A percentile compares a stretch with the other conserved stretches of the same genome.
Conservation (phyloP, 75 land plant genomes). For the Pinus albicaulis region DNA sequence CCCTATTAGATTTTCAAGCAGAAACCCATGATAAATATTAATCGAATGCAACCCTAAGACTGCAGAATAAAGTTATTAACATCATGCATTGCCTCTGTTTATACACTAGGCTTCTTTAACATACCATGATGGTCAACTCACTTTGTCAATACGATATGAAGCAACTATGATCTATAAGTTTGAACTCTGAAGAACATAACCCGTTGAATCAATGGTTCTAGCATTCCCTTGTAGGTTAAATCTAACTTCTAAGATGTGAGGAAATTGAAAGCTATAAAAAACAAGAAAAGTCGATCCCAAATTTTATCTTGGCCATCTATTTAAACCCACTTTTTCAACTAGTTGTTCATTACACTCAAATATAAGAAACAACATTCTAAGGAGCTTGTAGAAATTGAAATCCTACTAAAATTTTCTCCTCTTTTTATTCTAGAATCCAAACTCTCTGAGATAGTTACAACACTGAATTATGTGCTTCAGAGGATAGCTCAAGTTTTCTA, state of each 20-base stretch:
- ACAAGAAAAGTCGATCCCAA: not conserved
- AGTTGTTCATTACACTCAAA: not conserved
- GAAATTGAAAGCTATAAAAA: not conserved
- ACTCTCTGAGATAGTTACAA: not conserved
- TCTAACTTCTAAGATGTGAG: not conserved
- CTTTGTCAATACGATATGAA: too few species aligned
- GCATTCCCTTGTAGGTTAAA: not conserved
- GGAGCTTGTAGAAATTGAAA: not conserved
- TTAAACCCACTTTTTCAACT: not conserved
- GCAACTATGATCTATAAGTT: not conserved
- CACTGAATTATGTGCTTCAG: too few species aligned
- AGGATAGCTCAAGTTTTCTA: too few species aligned
- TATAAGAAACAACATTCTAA: not conserved
- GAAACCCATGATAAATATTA: not conserved
- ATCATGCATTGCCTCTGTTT: not conserved
- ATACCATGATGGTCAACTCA: too few species aligned
- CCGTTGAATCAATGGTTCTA: not conserved
- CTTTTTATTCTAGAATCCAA: not conserved
- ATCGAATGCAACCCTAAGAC: not conserved
- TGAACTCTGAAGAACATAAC: not conserved
- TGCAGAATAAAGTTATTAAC: too few species aligned
- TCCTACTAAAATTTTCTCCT: not conserved
- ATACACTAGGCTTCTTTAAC: not conserved
- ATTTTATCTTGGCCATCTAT: not conserved
- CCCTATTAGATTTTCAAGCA: not conserved